Base-by-base conservation (phyloP, 116 monocot species). In the Iris pallida region DNA sequence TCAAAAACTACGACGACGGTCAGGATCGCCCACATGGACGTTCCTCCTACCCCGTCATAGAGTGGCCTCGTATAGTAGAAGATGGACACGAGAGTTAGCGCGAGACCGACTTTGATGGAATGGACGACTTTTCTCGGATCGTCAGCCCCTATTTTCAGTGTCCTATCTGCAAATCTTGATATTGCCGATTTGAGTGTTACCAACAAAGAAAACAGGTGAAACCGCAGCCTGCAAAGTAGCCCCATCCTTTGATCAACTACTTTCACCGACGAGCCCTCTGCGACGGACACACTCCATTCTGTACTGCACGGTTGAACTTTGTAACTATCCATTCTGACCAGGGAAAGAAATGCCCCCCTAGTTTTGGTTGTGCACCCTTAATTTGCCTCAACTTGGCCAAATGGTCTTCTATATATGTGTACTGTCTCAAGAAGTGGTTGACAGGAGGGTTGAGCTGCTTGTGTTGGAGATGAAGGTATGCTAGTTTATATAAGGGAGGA, bases 1-100 rank as follows among this genome's bases (percentile, higher is more conserved):
- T 84, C 84, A 40, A 84, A 84, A 57, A 84, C 59, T 0, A 69
- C 72, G 10, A 79, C 84, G 12, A 75, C 76, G 2, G 84, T 84
- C 72, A 84, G 72, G 17, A 84, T 18, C 8, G 80, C 79, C 79
- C 84, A 72, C 76, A 84, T 76, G 7, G 80, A 65, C 4, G 68
- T 45, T 15, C 79, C 73, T 6, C 79, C 76, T 7, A 80, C 64
- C 0, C 79, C 84, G 18, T 76, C 68, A 20, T 84, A 84, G 70
- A 80, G 57, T 2, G 84, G 79, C 43, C 80, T 72, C 3, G 45
- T 56, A 40, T 84, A 84, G 60, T 76, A 84, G 45, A 79, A 76
- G 18, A 80, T 20, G 2, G 84, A 84, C 15, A 84, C 84, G 8
- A 84, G 60, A 7, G 65, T 64, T 15, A 84, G 72, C 5, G 76